Evolutionary conservation across 1,284 basidiomycete species (phyloP), one percentile per base, ranked within the genome.

Genomic region (Tylopilus orsonianus): DNA sequence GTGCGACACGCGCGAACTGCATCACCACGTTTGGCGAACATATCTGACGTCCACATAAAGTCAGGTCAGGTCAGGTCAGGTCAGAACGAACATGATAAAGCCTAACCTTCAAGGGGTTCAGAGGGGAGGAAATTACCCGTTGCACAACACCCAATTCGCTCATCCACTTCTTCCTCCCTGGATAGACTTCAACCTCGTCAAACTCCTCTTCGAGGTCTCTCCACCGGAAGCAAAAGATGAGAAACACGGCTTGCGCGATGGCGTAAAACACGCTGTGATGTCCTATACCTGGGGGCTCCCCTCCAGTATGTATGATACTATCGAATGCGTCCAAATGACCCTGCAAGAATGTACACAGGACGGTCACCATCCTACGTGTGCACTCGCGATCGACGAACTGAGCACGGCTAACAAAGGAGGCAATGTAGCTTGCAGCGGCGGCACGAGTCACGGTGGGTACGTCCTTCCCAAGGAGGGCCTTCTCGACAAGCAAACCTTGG

Each of bases 181-280:
- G 59, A 58, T 54, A 73, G 35, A 76, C 79, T 24, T 75, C 77
- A 26, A 74, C 78, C 7, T 75, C 78, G 1, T 75, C 77, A 12
- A 75, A 75, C 20, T 78, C 79, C 46, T 85, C 81, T 48, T 88
- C 70, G 30, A 98, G 72, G 59, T 95, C 93, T 53, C 92, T 75
- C 96, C 95, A 99, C 16, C 96, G 78, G 74, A 99, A 99, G 69
- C 97, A 99, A 69, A 99, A 99, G 55, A 99, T 93, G 60, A 99
- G 80, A 68, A 99, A 97, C 6, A 94, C 81, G 0, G 95, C 90
- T 65, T 99, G 97, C 1, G 86, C 75, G 26, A 97, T 88, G 5
- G 96, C 93, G 67, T 98, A 99, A 67, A 97, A 98, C 20, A 96
- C 80, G 24, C 77, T 78, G 59, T 87, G 81, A 47, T 87, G 81